Base-by-base conservation (phyloP, 345 rosid species). In the Citrus inodora region DNA sequence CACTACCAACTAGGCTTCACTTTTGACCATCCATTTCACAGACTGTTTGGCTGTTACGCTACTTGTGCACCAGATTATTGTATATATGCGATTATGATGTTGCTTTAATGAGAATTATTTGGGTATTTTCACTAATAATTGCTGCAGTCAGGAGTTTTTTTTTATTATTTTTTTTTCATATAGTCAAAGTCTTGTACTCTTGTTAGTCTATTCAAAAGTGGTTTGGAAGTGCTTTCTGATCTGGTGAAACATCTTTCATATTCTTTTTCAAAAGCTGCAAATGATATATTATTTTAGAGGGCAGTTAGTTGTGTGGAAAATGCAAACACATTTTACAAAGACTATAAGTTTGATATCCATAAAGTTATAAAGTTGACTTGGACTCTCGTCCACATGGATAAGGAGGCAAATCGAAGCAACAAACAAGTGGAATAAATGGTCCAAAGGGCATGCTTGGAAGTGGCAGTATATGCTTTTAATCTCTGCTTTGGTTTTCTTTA, bases 361-460 rank as follows among this genome's bases (percentile, higher is more conserved):
- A 53, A 63, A 59, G 21, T n/a, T 67, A 19, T 11, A 9, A 13
- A 69, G 35, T 78, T 28, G 76, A 64, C 74, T 78, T 28, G 24
- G 73, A 56, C 38, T 80, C 70, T 53, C 63, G n/a, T 13, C 30
- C 80, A 68, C 80, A 76, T 76, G 80, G 73, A 68, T 62, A 74
- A 64, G 77, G 58, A 28, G 64, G 28, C 72, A 64, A 64, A 74
- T 1, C 6, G 8, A 74, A 80, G 30, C 30, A 61, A 27, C n/a
- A 79, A 46, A 17, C 58, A 53, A 53, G 64, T 5, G 27, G 63
- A 25, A 71, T 2, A 38, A 27, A 25, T 55, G 58, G 55, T n/a
- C n/a, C 2, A 53, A 46, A 66, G 61, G 61, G 48, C 51, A 62
- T 70, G 65, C 62, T 61, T 24, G 75, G 58, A 28, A 78, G 35